Base-by-base conservation (phyloP, 352 stramenopile species). In the Pythium coloratum region DNA sequence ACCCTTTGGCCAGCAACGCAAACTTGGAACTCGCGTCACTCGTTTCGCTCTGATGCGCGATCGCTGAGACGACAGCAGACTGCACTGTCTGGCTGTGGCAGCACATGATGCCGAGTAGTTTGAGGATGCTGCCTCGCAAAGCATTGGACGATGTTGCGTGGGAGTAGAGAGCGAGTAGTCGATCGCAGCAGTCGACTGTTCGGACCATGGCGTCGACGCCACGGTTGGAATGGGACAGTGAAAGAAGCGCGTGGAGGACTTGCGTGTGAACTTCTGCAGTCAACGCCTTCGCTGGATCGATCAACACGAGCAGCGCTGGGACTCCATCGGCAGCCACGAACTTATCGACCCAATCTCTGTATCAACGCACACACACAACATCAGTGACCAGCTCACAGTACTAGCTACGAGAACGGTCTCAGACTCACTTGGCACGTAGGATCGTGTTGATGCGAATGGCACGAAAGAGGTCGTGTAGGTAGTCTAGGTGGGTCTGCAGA, bases 391-490 rank as follows among this genome's bases (percentile, higher is more conserved):
- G 36, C 24, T 16, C 57, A 0, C 0, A 0, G 20, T 24, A 24
- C 20, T 24, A 24, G 20, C 20, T 24, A 24, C 20, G 20, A 24
- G 20, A 24, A 24, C n/a, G n/a, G n/a, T n/a, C n/a, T n/a, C n/a
- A 33, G 18, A 70, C 65, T 57, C 63, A 92, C 82, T 72, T 74
- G 24, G 76, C 53, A 66, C 76, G 70, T 0, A 91, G 69, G 20
- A 90, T 53, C 5, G 87, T 69, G 55, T 89, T 91, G 66, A 92
- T 81, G 5, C 82, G 80, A 58, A 91, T 77, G 3, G 80, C 79
- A 16, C 79, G 70, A 55, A 83, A 87, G 30, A 92, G 76, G 38
- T 89, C 78, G 13, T 80, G 73, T 13, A 78, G 46, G 36, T 64
- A 53, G 24, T 81, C 72, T 8, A 64, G 38, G 34, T 86, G 72